Conservation (phyloP, 2,329 filamentous ascomycete species). For the Stromatinia cepivora region DNA sequence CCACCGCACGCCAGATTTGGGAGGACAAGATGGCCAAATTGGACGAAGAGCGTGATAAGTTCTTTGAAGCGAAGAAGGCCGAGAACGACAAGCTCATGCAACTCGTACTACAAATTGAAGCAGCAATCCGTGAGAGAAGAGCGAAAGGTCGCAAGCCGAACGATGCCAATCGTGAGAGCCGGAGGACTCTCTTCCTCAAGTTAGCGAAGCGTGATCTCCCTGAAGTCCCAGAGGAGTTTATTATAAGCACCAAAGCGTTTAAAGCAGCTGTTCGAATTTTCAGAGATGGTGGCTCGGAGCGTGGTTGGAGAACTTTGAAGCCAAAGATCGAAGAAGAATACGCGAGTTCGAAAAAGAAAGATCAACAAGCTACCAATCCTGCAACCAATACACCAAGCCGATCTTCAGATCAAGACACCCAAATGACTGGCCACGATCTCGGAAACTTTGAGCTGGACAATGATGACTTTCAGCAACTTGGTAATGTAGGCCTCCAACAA, state of each 20-base stretch:
- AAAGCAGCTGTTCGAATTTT: slow-evolving; percentile 40
- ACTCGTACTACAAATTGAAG: slow-evolving; percentile 37
- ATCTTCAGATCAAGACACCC: not conserved
- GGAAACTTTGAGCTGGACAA: not conserved
- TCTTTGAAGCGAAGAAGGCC: slow-evolving; percentile 35
- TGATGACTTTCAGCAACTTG: not conserved
- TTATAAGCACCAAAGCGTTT: slow-evolving; percentile 33
- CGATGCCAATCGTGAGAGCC: slow-evolving; percentile 34
- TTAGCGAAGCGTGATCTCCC: slow-evolving; percentile 36
- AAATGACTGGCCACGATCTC: slow-evolving; percentile 2
- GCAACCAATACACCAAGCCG: not conserved
- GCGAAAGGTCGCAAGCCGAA: slow-evolving; percentile 33
- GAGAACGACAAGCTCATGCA: slow-evolving; percentile 37
- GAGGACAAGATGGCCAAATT: slow-evolving; percentile 32
- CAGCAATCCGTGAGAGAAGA: slow-evolving; percentile 31
- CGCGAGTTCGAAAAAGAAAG: slow-evolving; percentile 14
- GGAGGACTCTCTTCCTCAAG: slow-evolving; percentile 34
- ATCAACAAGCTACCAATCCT: not conserved
- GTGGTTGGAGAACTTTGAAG: slow-evolving; percentile 38
- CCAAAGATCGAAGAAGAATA: slow-evolving; percentile 39
- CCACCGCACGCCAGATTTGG: slow-evolving; percentile 30
- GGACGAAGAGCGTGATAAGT: slow-evolving; percentile 32
- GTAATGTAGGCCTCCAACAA: not conserved
- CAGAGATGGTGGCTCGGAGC: slow-evolving; percentile 38
- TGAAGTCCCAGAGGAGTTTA: slow-evolving; percentile 34